Evolutionary conservation across 805 yeast species (phyloP), one percentile per base, ranked within the genome.

Genomic region (Candida saitoana): DNA sequence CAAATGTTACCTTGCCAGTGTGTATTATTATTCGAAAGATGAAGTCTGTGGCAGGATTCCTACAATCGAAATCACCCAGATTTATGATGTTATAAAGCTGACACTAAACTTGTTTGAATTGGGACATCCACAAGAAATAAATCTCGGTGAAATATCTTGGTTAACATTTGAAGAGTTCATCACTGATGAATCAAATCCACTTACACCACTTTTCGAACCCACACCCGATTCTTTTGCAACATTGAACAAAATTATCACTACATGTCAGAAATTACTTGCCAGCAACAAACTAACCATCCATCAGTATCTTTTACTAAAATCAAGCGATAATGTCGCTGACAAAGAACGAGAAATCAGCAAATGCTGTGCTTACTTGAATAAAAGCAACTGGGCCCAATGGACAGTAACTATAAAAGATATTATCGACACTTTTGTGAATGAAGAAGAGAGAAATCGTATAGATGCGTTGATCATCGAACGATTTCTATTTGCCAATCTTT

Each of bases 221-320:
- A 45, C 44, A 11, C 49, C 48, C 16, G 49, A 44, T 14, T 46
- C 51, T 6, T 24, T 60, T 1, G 39, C 44, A 1, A 36, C 43
- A 3, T 46, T 65, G 20, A 49, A 52, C 4, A 46, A 55, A 15
- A 49, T 51, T 14, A 45, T 65, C 3, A 49, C 53, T 4, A 58
- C 62, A 1, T 67, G 72, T 46, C 59, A 59, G 31, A 54, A 51
- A 33, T 51, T 69, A 17, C 66, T 57, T 39, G 63, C 71, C 1
- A 55, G 62, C 31, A 65, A 60, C 37, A 63, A 60, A 27, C 51
- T 65, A n/a, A 59, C 69, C 1, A 51, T 69, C n/a, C 40, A 39
- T 3, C 54, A 57, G 20, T 69, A 50, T 41, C 49, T 69, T 34
- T 36, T 47, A 11, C 50, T 61, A 32, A 62, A 60, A 41, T 46